Evolutionary conservation across 768 basidiomycete species (phyloP), one percentile per base, ranked within the genome.

Genomic region (Filobasidium floriforme): DNA sequence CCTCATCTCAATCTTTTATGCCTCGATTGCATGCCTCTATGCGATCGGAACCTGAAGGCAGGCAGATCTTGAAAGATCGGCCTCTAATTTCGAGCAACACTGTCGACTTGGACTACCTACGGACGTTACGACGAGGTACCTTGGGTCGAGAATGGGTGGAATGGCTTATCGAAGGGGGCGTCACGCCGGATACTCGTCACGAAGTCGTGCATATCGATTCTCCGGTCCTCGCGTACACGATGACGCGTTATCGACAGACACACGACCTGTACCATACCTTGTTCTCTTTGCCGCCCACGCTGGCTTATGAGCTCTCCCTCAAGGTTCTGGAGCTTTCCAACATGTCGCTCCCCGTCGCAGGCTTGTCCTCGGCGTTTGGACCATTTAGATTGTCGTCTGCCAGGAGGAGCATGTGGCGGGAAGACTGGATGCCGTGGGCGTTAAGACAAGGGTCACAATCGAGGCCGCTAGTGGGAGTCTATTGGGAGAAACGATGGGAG

Each of bases 221-320:
- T 73, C 92, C 92, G 1, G 93, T 96, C 73, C 84, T 96, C 12
- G 96, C 96, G 28, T 98, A 96, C 78, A 89, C 98, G 63, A 91
- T 99, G 89, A 90, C 93, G 71, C 88, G 94, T 60, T 99, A 98
- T 77, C 88, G 94, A 28, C 93, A 99, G 80, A 94, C 89, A 69
- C 96, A 99, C 79, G 94, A 99, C 80, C 88, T 98, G 71, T 96
- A 97, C 75, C 96, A 99, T 75, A 90, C 89, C 73, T 84, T 98
- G 67, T 87, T 86, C 80, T 86, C 86, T 71, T 83, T 98, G 10
- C 92, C 92, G 0, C 91, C 97, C 66, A 87, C 87, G 68, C 88
- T 94, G 73, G 85, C 89, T 65, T 90, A 88, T 57, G 96, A 99
- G 76, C 83, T 99, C 37, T 90, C 92, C 0, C 85, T 98, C 77